Base-by-base conservation (phyloP, 345 rosid species). In the Trapa bicornis region DNA sequence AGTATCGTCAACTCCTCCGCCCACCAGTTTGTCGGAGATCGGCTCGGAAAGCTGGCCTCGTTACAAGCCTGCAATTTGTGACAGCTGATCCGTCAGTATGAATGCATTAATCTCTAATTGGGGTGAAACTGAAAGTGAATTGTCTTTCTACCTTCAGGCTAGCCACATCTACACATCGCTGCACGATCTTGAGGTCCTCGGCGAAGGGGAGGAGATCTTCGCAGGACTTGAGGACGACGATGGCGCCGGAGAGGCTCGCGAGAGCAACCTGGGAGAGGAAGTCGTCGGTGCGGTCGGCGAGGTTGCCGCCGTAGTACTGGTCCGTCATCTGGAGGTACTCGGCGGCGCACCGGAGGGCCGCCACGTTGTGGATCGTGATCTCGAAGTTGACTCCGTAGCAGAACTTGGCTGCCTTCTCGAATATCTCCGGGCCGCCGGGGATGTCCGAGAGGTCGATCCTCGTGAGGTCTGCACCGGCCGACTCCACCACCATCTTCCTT, bases 11-110 rank as follows among this genome's bases (percentile, higher is more conserved):
- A 79, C 82, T 91, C 99, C 75, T 91, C 95, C 2, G 91, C 81
- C 99, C 99, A 94, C 99, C 99, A 94, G 70, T 91, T 91, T 0
- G 92, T 84, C 37, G 97, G 99, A 13, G 91, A 75, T 61, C 96
- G 84, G 72, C 95, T 83, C 0, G 99, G 96, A 61, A 89, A 86
- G 76, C 81, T 94, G 2, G 87, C 89, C 73, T 87, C 97, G 47
- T 82, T 86, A 61, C 92, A 94, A 11, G 85, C 86, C 96, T 93
- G 52, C 42, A 56, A n/a, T 6, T 32, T 47, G 10, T 29, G 32
- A 22, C 29, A 22, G 29, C 29, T 22, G 29, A 22, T 22, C 29
- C 29, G 29, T 22, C 29, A 22, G 29, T 22, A 22, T 22, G 29
- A 22, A 22, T 22, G 29, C 29, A 22, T 22, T 22, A 22, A 22